phyloP scores from a whole-genome alignment of 2,329 filamentous ascomycete genomes.

The Colletotrichum cordylinicola region DNA sequence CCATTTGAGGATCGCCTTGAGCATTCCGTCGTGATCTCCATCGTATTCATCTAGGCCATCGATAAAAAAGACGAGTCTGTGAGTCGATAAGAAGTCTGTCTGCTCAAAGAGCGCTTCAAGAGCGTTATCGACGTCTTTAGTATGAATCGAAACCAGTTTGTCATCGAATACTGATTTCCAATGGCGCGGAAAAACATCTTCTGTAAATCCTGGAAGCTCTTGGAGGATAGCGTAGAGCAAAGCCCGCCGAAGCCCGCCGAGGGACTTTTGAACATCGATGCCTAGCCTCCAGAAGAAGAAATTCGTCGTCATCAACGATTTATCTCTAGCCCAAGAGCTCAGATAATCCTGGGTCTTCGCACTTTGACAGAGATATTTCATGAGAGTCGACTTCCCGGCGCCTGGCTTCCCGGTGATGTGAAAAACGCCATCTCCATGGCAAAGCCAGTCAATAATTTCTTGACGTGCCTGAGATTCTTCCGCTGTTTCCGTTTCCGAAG shows the following conservation, averaged over 20 bases:
- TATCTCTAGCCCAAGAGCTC: not conserved
- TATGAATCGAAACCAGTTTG: fast-evolving
- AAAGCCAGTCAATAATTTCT: not conserved
- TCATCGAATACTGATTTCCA: not conserved
- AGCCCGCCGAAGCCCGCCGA: not conserved
- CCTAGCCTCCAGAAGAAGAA: slow-evolving; percentile 8
- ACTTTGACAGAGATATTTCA: not conserved
- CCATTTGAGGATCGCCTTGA: not conserved
- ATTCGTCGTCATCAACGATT: not conserved
- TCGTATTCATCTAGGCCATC: slow-evolving; percentile 6
- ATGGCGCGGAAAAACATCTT: not conserved
- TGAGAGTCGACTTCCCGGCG: slow-evolving; percentile 1
- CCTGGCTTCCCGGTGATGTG: not conserved
- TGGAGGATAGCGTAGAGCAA: not conserved
- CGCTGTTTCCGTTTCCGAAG: not conserved
- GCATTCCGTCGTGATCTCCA: not conserved
- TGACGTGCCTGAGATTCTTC: not conserved
- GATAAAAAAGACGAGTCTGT: not conserved
- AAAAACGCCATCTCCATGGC: not conserved
- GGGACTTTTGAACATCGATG: not conserved
- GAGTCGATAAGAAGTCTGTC: not conserved
- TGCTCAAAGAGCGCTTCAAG: not conserved
- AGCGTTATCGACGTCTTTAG: not conserved
- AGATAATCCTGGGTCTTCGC: not conserved
- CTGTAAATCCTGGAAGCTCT: not conserved